Base-by-base conservation (phyloP, 2,329 filamentous ascomycete species). In the Neophaeococcomyces mojaviensis region DNA sequence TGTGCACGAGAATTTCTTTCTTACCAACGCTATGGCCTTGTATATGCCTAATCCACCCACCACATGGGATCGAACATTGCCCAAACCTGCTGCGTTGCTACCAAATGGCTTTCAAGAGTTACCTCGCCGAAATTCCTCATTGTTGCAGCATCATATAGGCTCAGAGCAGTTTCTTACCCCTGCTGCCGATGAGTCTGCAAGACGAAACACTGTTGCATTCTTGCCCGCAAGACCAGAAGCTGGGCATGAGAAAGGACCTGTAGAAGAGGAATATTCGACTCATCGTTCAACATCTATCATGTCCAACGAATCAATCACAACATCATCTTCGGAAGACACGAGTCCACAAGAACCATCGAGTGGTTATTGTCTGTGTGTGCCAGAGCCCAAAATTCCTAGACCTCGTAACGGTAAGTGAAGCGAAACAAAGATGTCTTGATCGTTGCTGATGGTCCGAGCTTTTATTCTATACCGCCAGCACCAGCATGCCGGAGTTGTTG, bases 381-480 rank as follows among this genome's bases (percentile, higher is more conserved):
- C 80, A 32, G 81, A 84, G 58, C 81, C 80, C 19, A 85, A 84
- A 63, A 83, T 85, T 50, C 81, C 81, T 48, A 70, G 81, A 57
- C 81, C 81, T 55, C 75, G 81, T 64, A 86, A 86, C 70, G 79
- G 81, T 84, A 66, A 66, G 79, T 71, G 38, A 33, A 44, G 55
- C 9, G 12, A 30, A 20, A 40, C 28, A 20, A 28, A 39, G 42
- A 39, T 46, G 56, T 46, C 37, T 33, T 10, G 16, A 41, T 48
- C 38, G 44, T 35, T 33, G 43, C 42, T 53, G 22, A 51, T 36
- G 34, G 13, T n/a, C 62, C 63, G 64, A 98, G 92, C 90, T 41
- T 98, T 98, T 70, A 98, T 98, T 55, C 75, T 98, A 58, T 98
- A 95, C 70, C 88, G 92, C 32, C 89, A 97, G 64, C 85, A 94